Percentiles rank a stretch among this genome's conserved stretches.
Conservation (phyloP, 1,284 basidiomycete species). For the Mycena citricolor region DNA sequence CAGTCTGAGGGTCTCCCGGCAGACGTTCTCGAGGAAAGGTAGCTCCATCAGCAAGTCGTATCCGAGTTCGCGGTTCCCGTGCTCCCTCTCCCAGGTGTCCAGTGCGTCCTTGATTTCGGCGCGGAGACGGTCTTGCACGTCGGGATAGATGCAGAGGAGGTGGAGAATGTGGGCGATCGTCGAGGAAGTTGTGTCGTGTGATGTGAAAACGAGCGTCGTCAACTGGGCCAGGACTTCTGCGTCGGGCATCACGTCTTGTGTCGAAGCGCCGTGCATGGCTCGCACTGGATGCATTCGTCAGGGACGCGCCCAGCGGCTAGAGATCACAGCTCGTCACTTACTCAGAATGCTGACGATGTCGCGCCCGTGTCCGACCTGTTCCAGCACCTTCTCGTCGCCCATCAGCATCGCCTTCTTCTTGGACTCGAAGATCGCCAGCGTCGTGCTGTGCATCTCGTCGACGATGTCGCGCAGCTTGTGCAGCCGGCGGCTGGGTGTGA, state of each 20-base stretch:
- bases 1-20: slow-evolving; percentile 39
- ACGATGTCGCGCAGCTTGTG: slow-evolving; percentile 36
- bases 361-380: slow-evolving; percentile 39
- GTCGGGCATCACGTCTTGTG: slow-evolving; percentile 12
- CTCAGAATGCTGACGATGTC: slow-evolving; percentile 48
- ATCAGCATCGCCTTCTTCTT: slow-evolving; percentile 38
- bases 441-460: slow-evolving; percentile 38
- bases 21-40: slow-evolving; percentile 39
- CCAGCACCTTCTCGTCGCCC: slow-evolving; percentile 37
- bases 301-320: neutral
- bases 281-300: too few species aligned
- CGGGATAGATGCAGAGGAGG: slow-evolving; percentile 32
- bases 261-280: neutral
- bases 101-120: slow-evolving; percentile 33
- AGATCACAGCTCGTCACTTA: slow-evolving; percentile 24
- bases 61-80: slow-evolving; percentile 27
- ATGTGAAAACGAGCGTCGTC: slow-evolving; percentile 40
- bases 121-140: slow-evolving; percentile 35
- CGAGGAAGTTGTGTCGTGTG: slow-evolving; percentile 37
- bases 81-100: slow-evolving; percentile 5
- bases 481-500: slow-evolving; percentile 35
- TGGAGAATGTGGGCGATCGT: slow-evolving; percentile 38
- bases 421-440: slow-evolving; percentile 36
- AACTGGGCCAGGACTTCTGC: slow-evolving; percentile 17
- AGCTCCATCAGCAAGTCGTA: slow-evolving; percentile 36